A percentile compares a stretch with the other conserved stretches of the same genome.
Conservation (phyloP, 179 eudicot species). For the Spergularia azorica region DNA sequence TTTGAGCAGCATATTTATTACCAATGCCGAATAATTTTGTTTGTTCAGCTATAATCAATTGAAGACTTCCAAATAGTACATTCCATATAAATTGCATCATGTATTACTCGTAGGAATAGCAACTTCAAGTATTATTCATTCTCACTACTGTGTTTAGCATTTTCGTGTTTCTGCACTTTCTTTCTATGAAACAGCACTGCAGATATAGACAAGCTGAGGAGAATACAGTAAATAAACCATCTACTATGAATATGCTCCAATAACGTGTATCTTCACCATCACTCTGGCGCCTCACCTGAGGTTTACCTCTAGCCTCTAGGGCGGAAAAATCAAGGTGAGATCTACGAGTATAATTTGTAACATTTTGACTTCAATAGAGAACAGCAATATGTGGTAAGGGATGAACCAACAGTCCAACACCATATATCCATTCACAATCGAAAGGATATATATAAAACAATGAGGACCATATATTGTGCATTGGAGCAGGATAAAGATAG, state of each 20-base stretch:
- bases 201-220: not conserved
- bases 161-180: not conserved
- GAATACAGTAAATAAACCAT: not conserved
- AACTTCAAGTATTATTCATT: not conserved
- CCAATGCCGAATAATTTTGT: not conserved
- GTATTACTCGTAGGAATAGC: not conserved
- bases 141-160: not conserved
- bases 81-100: not conserved
- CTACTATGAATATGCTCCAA: not conserved
- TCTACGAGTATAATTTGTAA: not conserved
- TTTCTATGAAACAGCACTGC: too few species aligned
- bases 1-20: not conserved
- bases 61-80: not conserved
- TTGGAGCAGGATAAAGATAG: not conserved
- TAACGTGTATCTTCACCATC: too few species aligned
- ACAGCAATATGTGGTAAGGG: not conserved
- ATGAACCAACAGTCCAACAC: not conserved
- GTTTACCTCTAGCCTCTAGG: too few species aligned
- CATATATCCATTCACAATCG: not conserved
- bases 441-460: not conserved
- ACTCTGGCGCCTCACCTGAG: not conserved
- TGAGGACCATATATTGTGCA: constrained; percentile 2
- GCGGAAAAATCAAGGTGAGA: too few species aligned
- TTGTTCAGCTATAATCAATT: not conserved
- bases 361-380: not conserved